A percentile compares a stretch with the other conserved stretches of the same genome.
Evolutionary conservation across 805 yeast genomes (phyloP).

Genomic region (Wickerhamomyces alni): DNA sequence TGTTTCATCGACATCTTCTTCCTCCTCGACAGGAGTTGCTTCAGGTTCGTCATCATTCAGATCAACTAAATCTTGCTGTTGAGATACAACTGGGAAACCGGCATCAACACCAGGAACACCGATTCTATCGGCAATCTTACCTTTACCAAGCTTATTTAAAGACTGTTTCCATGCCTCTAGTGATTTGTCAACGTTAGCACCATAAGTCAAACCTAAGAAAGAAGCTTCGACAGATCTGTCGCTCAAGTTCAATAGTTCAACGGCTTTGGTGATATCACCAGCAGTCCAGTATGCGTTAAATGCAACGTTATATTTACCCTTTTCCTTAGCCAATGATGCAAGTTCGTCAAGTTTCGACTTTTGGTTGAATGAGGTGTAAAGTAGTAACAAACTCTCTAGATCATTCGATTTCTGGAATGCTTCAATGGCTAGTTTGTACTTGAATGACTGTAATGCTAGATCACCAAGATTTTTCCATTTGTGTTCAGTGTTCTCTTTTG

Average conservation of each 20-base stretch:
- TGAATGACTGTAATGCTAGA: slow-evolving; percentile 71
- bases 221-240: slow-evolving; percentile 83
- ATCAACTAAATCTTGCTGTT: slow-evolving; percentile 32
- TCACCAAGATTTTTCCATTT: slow-evolving; percentile 95
- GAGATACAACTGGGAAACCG: slow-evolving; percentile 29
- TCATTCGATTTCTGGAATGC: slow-evolving; percentile 78
- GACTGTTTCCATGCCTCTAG: slow-evolving; percentile 65
- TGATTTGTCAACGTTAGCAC: slow-evolving; percentile 36
- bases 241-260: slow-evolving; percentile 58
- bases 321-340: slow-evolving; percentile 60
- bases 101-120: slow-evolving; percentile 33
- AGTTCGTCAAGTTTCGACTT: slow-evolving; percentile 51
- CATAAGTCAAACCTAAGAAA: slow-evolving; percentile 67
- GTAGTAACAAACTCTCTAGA: slow-evolving; percentile 70
- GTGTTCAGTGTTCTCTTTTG: slow-evolving; percentile 45
- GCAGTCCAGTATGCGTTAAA: slow-evolving; percentile 88
- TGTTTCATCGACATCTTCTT: no score
- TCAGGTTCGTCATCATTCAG: slow-evolving; percentile 27
- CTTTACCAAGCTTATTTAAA: slow-evolving; percentile 46
- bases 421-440: slow-evolving; percentile 72
- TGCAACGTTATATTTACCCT: slow-evolving; percentile 83
- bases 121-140: slow-evolving; percentile 57
- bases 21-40: slow-evolving; percentile 9
- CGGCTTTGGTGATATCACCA: slow-evolving; percentile 61
- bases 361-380: slow-evolving; percentile 79